Percentiles rank a stretch among this genome's conserved stretches.
phyloP scores from a whole-genome alignment of 805 yeast species.

The Candida piceae region DNA sequence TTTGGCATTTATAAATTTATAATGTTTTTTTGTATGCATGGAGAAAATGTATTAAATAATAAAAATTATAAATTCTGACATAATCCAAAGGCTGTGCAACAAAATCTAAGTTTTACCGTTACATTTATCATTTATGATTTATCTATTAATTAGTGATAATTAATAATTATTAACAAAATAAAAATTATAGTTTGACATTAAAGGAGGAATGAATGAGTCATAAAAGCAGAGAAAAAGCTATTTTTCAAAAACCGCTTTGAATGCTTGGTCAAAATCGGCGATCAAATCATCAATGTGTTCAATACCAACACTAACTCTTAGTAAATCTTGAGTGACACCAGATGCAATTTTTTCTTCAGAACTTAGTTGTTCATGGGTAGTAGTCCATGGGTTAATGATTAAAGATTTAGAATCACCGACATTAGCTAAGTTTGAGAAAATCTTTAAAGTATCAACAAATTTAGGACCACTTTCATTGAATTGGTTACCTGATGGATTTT shows the following conservation, averaged over 20 bases:
- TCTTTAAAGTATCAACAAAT: constrained; percentile 76
- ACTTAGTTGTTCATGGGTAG: constrained; percentile 88
- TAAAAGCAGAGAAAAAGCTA: too few relatives aligned
- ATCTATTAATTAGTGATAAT: too few relatives aligned
- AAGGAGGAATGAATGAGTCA: too few relatives aligned
- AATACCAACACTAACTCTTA: constrained; percentile 87
- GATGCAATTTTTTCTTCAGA: constrained; percentile 76
- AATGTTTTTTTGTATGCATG: too few relatives aligned
- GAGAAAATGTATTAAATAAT: too few relatives aligned
- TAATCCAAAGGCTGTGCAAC: too few relatives aligned
- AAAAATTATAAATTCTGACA: too few relatives aligned
- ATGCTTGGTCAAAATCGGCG: constrained; percentile 83
- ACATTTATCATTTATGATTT: too few relatives aligned
- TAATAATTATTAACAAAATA: too few relatives aligned
- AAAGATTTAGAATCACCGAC: constrained; percentile 96
- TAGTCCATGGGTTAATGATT: constrained; percentile 92
- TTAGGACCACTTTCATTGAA: constrained; percentile 75
- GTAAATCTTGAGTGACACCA: constrained; percentile 85
- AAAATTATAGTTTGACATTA: too few relatives aligned
- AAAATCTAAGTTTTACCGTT: too few relatives aligned
- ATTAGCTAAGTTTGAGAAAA: constrained; percentile 91
- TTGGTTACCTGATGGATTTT: constrained; percentile 44
- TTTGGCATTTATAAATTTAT: too few relatives aligned
- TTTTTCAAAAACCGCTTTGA: constrained; percentile 48
- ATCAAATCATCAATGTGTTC: constrained; percentile 90